phyloP scores from a whole-genome alignment of 2,329 filamentous ascomycete genomes.

The Nemania abortiva region DNA sequence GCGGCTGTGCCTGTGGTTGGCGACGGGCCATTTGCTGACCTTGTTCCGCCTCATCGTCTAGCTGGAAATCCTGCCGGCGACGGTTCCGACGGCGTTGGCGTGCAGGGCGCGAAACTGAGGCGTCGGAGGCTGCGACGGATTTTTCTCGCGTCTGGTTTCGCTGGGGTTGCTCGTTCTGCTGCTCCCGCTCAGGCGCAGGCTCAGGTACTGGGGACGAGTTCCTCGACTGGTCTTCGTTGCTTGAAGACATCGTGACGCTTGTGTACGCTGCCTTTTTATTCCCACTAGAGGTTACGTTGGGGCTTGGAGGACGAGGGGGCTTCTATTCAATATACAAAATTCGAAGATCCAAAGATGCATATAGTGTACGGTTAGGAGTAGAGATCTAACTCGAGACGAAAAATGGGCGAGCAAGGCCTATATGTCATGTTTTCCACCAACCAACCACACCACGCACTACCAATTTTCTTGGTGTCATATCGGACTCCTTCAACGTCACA shows the following conservation, averaged over 20 bases:
- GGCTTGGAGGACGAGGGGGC: neutral
- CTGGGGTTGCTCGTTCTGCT: constrained; percentile 21
- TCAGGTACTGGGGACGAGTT: constrained; percentile 34
- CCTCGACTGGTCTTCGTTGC: constrained; percentile 38
- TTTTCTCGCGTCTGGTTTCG: constrained; percentile 30
- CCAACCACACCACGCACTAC: neutral
- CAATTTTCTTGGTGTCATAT: constrained; percentile 26
- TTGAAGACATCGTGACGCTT: constrained; percentile 38
- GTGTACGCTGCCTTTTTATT: neutral
- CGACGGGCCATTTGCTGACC: constrained; percentile 34
- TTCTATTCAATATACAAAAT: neutral
- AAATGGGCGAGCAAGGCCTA: constrained; percentile 11
- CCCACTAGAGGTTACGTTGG: neutral
- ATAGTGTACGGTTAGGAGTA: neutral
- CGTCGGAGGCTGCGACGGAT: constrained; percentile 34
- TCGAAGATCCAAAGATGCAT: neutral
- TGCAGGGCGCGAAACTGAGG: constrained; percentile 36
- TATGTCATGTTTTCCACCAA: constrained; percentile 22
- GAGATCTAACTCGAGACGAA: neutral
- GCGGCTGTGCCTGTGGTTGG: constrained; percentile 27
- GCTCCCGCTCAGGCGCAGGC: constrained; percentile 27
- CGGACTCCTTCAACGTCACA: constrained; percentile 38
- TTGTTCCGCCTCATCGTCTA: constrained; percentile 31
- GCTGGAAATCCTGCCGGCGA: constrained; percentile 36
- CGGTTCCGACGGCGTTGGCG: constrained; percentile 41